These are phyloP conservation scores for Effrenium voratum DNA, from an alignment of 73 alveolate species.

Conservation along the genomic window DNA sequence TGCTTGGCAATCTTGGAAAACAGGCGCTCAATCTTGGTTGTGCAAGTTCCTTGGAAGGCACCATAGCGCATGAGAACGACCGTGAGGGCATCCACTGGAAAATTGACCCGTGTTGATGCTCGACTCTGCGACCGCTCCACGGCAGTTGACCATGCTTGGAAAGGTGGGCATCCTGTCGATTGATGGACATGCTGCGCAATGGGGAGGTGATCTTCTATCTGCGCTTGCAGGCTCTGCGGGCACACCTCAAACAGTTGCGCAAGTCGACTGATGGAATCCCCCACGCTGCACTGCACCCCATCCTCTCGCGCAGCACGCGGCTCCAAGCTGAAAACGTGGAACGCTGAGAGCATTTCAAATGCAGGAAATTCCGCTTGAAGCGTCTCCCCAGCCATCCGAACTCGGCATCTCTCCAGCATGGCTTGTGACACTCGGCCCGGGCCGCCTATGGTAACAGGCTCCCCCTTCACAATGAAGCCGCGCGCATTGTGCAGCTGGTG, in stretches of 20 bases:
- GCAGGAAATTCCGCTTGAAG: conserved; percentile 1
- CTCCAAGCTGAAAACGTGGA: not conserved
- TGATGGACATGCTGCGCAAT: not conserved
- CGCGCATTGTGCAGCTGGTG: not conserved
- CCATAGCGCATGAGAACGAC: not conserved
- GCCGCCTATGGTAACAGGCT: not conserved
- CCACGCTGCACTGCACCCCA: not conserved
- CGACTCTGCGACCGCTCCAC: not conserved
- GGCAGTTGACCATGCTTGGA: not conserved
- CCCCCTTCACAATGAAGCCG: not conserved
- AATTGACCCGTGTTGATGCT: not conserved
- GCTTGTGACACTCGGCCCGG: not conserved
- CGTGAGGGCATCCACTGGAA: not conserved
- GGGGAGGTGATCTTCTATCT: not conserved
- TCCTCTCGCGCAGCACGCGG: not conserved
- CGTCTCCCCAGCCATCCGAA: not conserved
- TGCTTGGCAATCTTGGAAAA: not conserved
- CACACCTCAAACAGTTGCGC: not conserved
- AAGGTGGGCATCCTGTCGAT: not conserved
- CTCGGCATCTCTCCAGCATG: not conserved
- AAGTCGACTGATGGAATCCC: not conserved
- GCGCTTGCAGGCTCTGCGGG: not conserved
- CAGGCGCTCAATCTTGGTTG: not conserved
- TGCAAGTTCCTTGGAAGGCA: not conserved
- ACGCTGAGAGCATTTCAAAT: not conserved